Evolutionary conservation across 495 filamentous ascomycete genomes (phyloP).

Genomic region (Aeminium ludgeri): DNA sequence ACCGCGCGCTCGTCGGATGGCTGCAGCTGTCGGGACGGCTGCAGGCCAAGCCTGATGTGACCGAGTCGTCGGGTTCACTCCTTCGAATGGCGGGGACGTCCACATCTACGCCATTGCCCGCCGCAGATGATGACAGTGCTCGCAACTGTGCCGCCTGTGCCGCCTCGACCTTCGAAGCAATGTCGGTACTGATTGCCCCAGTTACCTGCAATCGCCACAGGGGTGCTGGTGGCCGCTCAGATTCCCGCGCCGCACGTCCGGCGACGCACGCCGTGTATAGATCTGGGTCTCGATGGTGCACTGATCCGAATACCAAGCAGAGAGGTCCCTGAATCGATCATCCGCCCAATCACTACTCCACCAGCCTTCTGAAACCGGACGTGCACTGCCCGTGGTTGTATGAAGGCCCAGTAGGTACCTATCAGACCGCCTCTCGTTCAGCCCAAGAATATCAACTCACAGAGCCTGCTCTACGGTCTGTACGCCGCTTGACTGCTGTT

Average conservation of each 20-base stretch:
- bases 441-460: neutral
- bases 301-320: neutral
- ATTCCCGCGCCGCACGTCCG: neutral
- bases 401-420: slow-evolving; percentile 13
- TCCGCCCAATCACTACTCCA: slow-evolving; percentile 13
- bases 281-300: neutral
- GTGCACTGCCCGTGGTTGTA: too few species aligned
- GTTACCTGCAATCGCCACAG: neutral
- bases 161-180: slow-evolving; percentile 5
- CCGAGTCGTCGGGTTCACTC: neutral
- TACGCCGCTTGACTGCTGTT: neutral
- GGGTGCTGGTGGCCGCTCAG: neutral
- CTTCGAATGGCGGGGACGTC: too few species aligned
- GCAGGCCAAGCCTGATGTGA: neutral
- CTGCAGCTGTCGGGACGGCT: neutral
- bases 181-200: neutral
- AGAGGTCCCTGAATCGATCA: neutral
- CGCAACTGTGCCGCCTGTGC: neutral
- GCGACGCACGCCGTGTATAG: neutral
- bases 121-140: neutral
- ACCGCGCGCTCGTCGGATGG: neutral
- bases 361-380: slow-evolving; percentile 12
- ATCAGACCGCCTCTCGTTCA: neutral
- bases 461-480: neutral
- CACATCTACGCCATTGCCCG: neutral